A percentile compares a stretch with the other conserved stretches of the same genome.
Evolutionary conservation across 176 grass and related monocot species (phyloP).

Genomic region (Musa acuminata): DNA sequence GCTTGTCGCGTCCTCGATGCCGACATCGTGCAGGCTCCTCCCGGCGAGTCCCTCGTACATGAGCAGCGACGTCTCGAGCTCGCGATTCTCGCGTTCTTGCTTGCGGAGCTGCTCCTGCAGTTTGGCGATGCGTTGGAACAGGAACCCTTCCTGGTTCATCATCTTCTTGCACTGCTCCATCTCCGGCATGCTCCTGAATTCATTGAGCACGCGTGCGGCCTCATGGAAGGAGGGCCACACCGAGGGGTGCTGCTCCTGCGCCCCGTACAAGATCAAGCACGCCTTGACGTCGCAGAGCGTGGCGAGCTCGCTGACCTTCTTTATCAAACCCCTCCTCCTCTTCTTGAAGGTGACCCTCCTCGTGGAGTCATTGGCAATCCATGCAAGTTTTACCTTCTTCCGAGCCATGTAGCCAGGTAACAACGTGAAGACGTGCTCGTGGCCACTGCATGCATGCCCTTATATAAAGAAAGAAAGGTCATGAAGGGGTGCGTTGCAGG

Average conservation of each 20-base stretch:
- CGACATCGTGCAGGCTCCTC: neutral
- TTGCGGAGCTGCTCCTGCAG: slow-evolving; percentile 28
- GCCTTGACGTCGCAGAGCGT: slow-evolving; percentile 16
- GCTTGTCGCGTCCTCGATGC: slow-evolving; percentile 27
- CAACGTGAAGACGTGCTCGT: neutral
- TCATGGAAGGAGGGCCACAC: slow-evolving; percentile 18
- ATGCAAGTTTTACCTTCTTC: slow-evolving; percentile 7
- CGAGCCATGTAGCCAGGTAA: neutral
- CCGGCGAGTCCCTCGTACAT: slow-evolving; percentile 25
- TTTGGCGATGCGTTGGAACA: slow-evolving; percentile 27
- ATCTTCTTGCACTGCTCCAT: slow-evolving; percentile 39
- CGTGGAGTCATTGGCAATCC: neutral
- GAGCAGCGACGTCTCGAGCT: slow-evolving; percentile 27
- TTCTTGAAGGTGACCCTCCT: slow-evolving; percentile 3
- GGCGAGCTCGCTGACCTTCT: slow-evolving; percentile 14
- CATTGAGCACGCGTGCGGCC: neutral
- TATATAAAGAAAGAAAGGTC: neutral
- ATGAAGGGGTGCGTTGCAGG: no score
- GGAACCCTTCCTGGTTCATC: slow-evolving; percentile 36
- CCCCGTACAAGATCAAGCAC: neutral
- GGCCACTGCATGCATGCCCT: neutral
- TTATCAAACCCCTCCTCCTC: neutral
- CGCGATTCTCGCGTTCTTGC: slow-evolving; percentile 24
- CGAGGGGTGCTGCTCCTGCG: slow-evolving; percentile 9
- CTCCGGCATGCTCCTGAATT: slow-evolving; percentile 36